Evolutionary conservation across 805 yeast species (phyloP).

Genomic region (Candida andamanensis): DNA sequence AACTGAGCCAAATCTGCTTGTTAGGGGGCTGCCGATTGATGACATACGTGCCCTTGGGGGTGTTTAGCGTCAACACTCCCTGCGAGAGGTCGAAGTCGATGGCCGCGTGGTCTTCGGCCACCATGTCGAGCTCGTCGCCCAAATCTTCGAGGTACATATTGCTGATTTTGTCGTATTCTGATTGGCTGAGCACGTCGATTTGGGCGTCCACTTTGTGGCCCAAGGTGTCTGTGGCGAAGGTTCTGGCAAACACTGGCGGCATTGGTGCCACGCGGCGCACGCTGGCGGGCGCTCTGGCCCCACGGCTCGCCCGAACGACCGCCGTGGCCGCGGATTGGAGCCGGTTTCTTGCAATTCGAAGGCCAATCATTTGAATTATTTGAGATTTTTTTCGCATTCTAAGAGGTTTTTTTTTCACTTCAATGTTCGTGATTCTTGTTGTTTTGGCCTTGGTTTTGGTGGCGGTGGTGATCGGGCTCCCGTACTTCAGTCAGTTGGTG

Average conservation of each 20-base stretch:
- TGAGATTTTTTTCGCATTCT: too few species aligned
- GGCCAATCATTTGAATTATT: too few species aligned
- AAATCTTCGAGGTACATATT: constrained; percentile 67
- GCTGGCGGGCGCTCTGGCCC: too few species aligned
- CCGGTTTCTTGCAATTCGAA: too few species aligned
- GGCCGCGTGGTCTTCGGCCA: constrained; percentile 58
- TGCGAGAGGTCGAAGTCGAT: constrained; percentile 76
- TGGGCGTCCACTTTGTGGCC: constrained; percentile 21
- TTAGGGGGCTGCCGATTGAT: constrained; percentile 97
- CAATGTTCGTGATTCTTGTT: constrained; percentile 36
- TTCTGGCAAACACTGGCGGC: constrained; percentile 5
- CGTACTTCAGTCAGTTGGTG: constrained; percentile 48
- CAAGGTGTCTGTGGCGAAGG: constrained; percentile 10
- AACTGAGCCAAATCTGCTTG: constrained; percentile 92
- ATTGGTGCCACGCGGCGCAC: too few species aligned
- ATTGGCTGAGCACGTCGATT: constrained; percentile 42
- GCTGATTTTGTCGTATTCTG: constrained; percentile 60
- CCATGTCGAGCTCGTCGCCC: constrained; percentile 59
- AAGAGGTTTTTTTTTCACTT: constrained; percentile 2
- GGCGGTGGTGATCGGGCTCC: constrained; percentile 38
- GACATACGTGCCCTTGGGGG: constrained; percentile 77
- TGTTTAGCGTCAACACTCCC: constrained; percentile 76
- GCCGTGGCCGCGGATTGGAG: too few species aligned
- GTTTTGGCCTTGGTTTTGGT: constrained; percentile 39
- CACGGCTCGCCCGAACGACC: too few species aligned